Evolutionary conservation across 768 basidiomycete genomes (phyloP).

Genomic region (Xanthoconium purpureum): DNA sequence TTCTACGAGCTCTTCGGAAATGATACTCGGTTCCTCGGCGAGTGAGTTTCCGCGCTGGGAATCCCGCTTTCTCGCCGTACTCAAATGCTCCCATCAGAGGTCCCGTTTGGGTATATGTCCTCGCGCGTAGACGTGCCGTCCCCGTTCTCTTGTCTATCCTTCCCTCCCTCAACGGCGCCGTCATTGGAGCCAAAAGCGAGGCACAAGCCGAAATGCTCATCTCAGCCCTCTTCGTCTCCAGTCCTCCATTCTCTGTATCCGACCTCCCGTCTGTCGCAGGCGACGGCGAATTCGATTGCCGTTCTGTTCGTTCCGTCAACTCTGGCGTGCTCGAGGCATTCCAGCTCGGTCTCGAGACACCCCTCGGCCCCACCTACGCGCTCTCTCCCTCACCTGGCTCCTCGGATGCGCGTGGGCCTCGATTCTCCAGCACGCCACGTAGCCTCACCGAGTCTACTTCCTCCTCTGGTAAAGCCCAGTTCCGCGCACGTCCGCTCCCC

Average conservation of each 20-base stretch:
- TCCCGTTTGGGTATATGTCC: conserved; percentile 89
- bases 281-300: conserved; percentile 35
- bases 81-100: conserved; percentile 45
- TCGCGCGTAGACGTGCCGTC: conserved; percentile 77
- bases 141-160: conserved; percentile 78
- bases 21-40: conserved; percentile 67
- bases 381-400: conserved; percentile 36
- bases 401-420: conserved; percentile 21
- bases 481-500: conserved; percentile 70
- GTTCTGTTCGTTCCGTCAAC: conserved; percentile 42
- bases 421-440: conserved; percentile 22
- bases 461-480: conserved; percentile 46
- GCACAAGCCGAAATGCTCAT: conserved; percentile 79
- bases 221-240: conserved; percentile 72
- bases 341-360: conserved; percentile 39
- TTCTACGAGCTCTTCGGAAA: conserved; percentile 79
- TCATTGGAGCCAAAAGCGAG: conserved; percentile 69
- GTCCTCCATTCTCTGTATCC: conserved; percentile 70
- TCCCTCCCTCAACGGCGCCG: conserved; percentile 49
- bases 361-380: conserved; percentile 39
- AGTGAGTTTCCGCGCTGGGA: conserved; percentile 49
- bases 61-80: conserved; percentile 1
- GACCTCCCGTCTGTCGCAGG: conserved; percentile 53
- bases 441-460: conserved; percentile 34
- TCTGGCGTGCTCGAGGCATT: conserved; percentile 48